phyloP scores from a whole-genome alignment of 495 filamentous ascomycete species.

The Aspergillus saccharolyticus region DNA sequence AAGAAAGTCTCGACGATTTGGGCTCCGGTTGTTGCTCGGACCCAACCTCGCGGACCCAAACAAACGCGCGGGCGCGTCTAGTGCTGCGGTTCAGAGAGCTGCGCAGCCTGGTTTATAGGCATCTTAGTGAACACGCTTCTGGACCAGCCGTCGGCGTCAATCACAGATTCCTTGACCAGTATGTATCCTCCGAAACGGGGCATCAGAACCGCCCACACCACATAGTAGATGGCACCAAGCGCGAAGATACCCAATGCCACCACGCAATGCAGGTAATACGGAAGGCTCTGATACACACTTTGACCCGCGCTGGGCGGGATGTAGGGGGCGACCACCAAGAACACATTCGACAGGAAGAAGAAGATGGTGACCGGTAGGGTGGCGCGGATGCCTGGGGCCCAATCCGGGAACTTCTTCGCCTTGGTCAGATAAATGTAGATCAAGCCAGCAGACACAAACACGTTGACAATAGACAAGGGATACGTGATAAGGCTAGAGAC shows the following conservation, averaged over 20 bases:
- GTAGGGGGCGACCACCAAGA: constrained; percentile 59
- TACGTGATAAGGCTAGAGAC: constrained; percentile 52
- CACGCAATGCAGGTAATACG: constrained; percentile 60
- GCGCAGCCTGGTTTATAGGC: constrained; percentile 16
- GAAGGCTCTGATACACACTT: constrained; percentile 58
- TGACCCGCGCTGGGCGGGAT: constrained; percentile 54
- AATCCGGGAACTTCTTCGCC: constrained; percentile 32
- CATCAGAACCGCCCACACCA: constrained; percentile 51
- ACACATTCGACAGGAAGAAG: constrained; percentile 53
- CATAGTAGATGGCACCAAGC: constrained; percentile 51
- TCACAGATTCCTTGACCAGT: constrained; percentile 54
- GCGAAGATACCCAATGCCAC: constrained; percentile 53
- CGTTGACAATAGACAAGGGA: constrained; percentile 56
- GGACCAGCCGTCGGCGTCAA: constrained; percentile 53
- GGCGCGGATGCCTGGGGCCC: constrained; percentile 31
- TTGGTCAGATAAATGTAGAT: constrained; percentile 52
- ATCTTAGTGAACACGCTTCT: constrained; percentile 34
- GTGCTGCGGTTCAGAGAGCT: neutral
- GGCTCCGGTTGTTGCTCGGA: neutral
- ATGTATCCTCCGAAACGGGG: constrained; percentile 51
- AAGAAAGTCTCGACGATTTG: neutral
- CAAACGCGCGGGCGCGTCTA: neutral
- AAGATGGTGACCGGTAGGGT: constrained; percentile 47
- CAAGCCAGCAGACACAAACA: constrained; percentile 53
- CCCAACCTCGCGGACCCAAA: neutral